Evolutionary conservation across 108 stramenopile species (phyloP), one percentile per base, ranked within the genome.

Genomic region (Skeletonema costatum): DNA sequence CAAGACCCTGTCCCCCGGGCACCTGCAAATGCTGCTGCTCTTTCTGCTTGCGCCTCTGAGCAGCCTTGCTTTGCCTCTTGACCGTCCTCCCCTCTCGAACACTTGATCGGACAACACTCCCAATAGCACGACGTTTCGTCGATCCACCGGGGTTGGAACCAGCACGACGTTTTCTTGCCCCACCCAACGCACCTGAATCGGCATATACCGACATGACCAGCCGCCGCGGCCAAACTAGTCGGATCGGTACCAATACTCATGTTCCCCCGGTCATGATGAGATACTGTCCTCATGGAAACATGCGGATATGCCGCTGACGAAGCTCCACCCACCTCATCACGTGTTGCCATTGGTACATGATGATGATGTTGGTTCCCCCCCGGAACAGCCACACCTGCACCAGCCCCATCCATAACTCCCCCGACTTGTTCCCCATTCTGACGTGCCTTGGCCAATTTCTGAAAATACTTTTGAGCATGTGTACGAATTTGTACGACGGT

Each of bases 401-500:
- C 86, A 5, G 85, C 66, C 11, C 87, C 87, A 64, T 86, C 89
- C 87, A 88, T 88, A 10, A 82, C 39, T 32, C 89, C 75, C 19
- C 88, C 91, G 12, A 85, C 87, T 65, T 86, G 86, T 73, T 93
- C 94, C 31, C 94, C 94, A 63, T 90, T 93, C 66, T 92, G 89
- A 32, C 91, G 82, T 16, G 92, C 95, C 87, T 98, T 98, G 74
- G 95, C 88, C 65, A 99, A 89, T 82, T 99, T 99, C 86, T 98
- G 97, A 84, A 99, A 98, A 83, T 98, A 99, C 81, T 99, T 99
- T 77, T 99, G 99, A 7, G 99, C 99, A 80, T 99, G 99, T 6
- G 99, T 98, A 25, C 99, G 90, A 74, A 98, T 98, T 58, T 96
- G 95, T 7, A 98, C 98, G n/a, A 98, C 97, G 10, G 97, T 98